Evolutionary conservation across 805 yeast species (phyloP).

Genomic region (Metschnikowia baotianmanensis): DNA sequence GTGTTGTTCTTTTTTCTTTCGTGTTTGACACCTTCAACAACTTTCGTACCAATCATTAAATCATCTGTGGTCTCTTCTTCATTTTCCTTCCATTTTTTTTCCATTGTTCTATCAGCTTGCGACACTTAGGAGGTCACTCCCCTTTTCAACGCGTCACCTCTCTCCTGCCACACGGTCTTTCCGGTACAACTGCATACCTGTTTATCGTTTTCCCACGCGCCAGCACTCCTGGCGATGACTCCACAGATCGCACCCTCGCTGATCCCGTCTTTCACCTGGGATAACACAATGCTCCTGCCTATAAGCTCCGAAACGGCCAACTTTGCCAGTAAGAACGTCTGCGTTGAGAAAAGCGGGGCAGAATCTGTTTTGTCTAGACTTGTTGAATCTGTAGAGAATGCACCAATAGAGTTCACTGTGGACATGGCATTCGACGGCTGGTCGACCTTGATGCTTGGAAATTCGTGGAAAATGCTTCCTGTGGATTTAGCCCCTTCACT

Average conservation of each 20-base stretch:
- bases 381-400: slow-evolving; percentile 17
- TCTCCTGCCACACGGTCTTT: slow-evolving; percentile 93
- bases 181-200: slow-evolving; percentile 94
- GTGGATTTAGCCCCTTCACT: slow-evolving; percentile 67
- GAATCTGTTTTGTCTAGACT: too few species aligned
- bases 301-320: slow-evolving; percentile 58
- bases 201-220: slow-evolving; percentile 94
- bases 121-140: slow-evolving; percentile 43
- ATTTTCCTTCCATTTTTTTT: too few species aligned
- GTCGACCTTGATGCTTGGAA: slow-evolving; percentile 39
- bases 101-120: too few species aligned
- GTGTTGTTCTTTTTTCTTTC: too few species aligned
- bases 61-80: neutral
- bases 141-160: slow-evolving; percentile 65
- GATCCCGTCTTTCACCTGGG: slow-evolving; percentile 37
- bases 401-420: slow-evolving; percentile 36
- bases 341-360: slow-evolving; percentile 35
- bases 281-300: slow-evolving; percentile 64
- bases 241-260: slow-evolving; percentile 60
- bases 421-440: slow-evolving; percentile 26
- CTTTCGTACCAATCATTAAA: too few species aligned
- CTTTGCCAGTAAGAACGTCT: slow-evolving; percentile 39
- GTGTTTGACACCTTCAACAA: too few species aligned
- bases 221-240: slow-evolving; percentile 94
- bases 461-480: slow-evolving; percentile 49